Evolutionary conservation across 495 filamentous ascomycete genomes (phyloP).

Genomic region (Bacidia rubella): DNA sequence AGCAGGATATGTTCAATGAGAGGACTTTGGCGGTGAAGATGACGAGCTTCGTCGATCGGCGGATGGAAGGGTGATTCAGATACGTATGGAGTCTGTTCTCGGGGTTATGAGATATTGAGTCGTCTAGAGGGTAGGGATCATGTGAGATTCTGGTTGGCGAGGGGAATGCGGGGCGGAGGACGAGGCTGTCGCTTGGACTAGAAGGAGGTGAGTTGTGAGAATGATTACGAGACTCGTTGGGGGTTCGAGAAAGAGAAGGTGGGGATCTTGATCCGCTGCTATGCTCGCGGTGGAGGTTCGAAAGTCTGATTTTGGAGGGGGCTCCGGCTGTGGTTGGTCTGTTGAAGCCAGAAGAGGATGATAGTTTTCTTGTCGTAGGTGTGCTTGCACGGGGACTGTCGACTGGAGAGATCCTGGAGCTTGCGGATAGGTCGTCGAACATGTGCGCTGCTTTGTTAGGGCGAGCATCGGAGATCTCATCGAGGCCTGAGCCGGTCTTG

Average conservation of each 20-base stretch:
- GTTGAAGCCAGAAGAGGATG: slow-evolving; percentile 21
- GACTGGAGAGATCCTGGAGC: slow-evolving; percentile 42
- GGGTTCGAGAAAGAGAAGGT: background rate
- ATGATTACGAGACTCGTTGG: background rate
- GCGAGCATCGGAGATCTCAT: slow-evolving; percentile 38
- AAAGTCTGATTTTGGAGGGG: slow-evolving; percentile 14
- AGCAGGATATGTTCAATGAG: slow-evolving; percentile 43
- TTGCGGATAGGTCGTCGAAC: slow-evolving; percentile 44
- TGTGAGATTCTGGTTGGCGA: slow-evolving; percentile 16
- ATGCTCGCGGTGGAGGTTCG: slow-evolving; percentile 8
- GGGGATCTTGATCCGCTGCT: slow-evolving; percentile 2
- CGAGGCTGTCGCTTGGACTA: slow-evolving; percentile 22
- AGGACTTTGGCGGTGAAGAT: slow-evolving; percentile 45
- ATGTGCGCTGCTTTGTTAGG: slow-evolving; percentile 30
- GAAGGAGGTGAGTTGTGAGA: slow-evolving; percentile 2
- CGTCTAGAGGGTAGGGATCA: slow-evolving; percentile 7
- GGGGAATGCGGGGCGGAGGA: slow-evolving; percentile 20
- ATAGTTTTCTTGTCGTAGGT: slow-evolving; percentile 16
- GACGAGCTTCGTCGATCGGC: slow-evolving; percentile 17
- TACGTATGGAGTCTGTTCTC: slow-evolving; percentile 14
- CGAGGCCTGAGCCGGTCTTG: slow-evolving; percentile 50
- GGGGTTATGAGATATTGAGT: slow-evolving; percentile 17
- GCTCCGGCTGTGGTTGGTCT: slow-evolving; percentile 6
- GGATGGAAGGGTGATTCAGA: background rate
- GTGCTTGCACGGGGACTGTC: slow-evolving; percentile 32